phyloP scores from a whole-genome alignment of 768 basidiomycete species.

The Scleroderma bovista region DNA sequence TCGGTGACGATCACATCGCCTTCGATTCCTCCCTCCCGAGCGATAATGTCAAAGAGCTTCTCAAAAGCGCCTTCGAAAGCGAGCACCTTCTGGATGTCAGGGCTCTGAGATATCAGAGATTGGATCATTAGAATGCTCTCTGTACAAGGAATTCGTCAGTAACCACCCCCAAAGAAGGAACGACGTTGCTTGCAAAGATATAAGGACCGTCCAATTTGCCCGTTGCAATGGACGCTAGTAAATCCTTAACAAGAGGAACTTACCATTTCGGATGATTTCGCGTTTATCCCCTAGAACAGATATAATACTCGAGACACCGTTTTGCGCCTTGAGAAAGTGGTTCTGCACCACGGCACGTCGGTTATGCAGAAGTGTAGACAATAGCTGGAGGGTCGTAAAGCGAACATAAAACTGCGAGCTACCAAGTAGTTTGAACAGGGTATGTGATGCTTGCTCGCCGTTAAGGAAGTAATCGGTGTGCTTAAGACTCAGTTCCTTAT shows the following conservation, averaged over 20 bases:
- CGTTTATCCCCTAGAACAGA: slow-evolving; percentile 76
- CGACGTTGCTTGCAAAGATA: too few species aligned
- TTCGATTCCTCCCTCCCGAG: slow-evolving; percentile 86
- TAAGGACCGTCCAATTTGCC: too few species aligned
- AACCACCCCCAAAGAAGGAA: not conserved
- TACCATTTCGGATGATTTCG: slow-evolving; percentile 87
- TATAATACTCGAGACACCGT: slow-evolving; percentile 69
- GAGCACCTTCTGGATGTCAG: slow-evolving; percentile 93
- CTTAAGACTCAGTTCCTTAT: slow-evolving; percentile 63
- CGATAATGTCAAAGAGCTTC: slow-evolving; percentile 84
- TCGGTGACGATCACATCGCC: slow-evolving; percentile 84
- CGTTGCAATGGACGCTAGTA: not conserved
- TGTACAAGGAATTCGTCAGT: slow-evolving; percentile 28
- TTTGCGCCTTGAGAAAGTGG: slow-evolving; percentile 85
- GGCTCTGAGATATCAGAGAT: slow-evolving; percentile 74
- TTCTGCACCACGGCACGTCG: slow-evolving; percentile 76
- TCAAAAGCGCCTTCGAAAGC: slow-evolving; percentile 98
- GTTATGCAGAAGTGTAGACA: slow-evolving; percentile 76
- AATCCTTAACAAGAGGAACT: slow-evolving; percentile 18
- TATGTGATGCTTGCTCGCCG: slow-evolving; percentile 66
- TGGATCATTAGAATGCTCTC: slow-evolving; percentile 84
- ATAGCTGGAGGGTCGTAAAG: slow-evolving; percentile 76
- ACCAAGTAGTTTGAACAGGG: slow-evolving; percentile 69
- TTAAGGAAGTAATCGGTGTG: slow-evolving; percentile 79
- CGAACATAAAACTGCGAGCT: slow-evolving; percentile 81